Base-by-base conservation (phyloP, 768 basidiomycete species). In the Leccinum truebloodii region DNA sequence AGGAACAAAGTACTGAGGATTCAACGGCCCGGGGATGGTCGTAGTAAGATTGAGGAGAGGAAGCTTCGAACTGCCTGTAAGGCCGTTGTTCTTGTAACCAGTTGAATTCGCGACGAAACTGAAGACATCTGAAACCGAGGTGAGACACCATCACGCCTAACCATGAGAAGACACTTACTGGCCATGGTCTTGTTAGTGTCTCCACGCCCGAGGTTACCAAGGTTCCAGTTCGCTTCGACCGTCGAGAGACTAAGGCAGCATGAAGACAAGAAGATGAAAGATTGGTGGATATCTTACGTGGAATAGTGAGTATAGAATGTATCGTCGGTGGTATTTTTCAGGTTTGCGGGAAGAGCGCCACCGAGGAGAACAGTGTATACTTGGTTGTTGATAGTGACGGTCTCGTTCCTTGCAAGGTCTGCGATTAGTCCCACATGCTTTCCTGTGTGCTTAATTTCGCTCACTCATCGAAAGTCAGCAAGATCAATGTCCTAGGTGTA, bases 221-320 rank as follows among this genome's bases (percentile, higher is more conserved):
- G 81, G 12, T 72, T 70, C 86, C 85, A 87, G 75, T 87, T 87
- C 34, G 79, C 77, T 73, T 86, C 71, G 20, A 87, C 80, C 13
- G 85, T 83, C 18, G 80, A 77, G 55, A 87, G 73, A 28, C 70
- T 68, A 34, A 10, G 49, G 34, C 49, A 59, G n/a, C 18, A 28
- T 62, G n/a, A 60, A 48, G 4, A 55, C 32, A 13, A 35, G 10
- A 20, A 10, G 37, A 50, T 32, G 6, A 34, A n/a, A 32, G 10
- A 2, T 52, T n/a, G 3, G 24, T 12, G 1, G 2, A 3, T 53
- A 34, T 16, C 69, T 63, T 55, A 70, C 34, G 76, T 61, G 14
- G 83, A 84, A 73, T 85, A 86, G 70, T 87, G 86, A 1, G 80
- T 81, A 73, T 86, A 87, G 75, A 78, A 84, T 3, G 77, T 80